Conservation (phyloP, 2,329 filamentous ascomycete species). For the Calycina marina region DNA sequence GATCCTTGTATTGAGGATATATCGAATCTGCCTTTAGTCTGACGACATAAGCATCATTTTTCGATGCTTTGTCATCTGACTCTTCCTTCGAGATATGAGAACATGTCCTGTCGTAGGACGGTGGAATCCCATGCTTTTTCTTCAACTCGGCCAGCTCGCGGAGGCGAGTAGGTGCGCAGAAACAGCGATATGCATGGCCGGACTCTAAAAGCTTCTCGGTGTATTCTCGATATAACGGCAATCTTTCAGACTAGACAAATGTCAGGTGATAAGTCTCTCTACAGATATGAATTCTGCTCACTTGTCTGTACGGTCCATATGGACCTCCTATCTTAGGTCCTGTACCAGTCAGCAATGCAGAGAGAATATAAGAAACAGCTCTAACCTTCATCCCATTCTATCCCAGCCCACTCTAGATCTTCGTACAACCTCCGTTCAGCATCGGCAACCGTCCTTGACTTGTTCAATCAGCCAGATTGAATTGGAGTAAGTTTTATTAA, state of each 20-base stretch:
- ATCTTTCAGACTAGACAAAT: conserved; percentile 57
- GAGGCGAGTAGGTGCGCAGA: conserved; percentile 64
- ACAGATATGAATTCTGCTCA: conserved; percentile 24
- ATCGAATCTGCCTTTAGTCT: conserved; percentile 53
- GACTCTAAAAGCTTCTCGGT: conserved; percentile 52
- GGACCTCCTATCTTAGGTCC: conserved; percentile 69
- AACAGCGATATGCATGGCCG: conserved; percentile 80
- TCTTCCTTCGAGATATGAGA: conserved; percentile 49
- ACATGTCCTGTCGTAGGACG: conserved; percentile 61
- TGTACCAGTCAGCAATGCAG: conserved; percentile 21
- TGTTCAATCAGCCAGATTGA: conserved; percentile 20
- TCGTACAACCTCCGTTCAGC: conserved; percentile 65
- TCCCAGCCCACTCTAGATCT: conserved; percentile 76
- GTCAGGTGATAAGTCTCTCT: conserved; percentile 5
- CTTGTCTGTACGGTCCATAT: conserved; percentile 75
- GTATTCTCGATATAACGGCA: conserved; percentile 56
- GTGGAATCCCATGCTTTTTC: conserved; percentile 40
- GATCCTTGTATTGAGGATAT: conserved; percentile 55
- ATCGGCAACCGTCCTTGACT: conserved; percentile 69
- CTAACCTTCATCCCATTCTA: conserved; percentile 83
- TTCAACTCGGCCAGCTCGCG: conserved; percentile 49
- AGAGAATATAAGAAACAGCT: background rate
- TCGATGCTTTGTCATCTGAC: conserved; percentile 52
- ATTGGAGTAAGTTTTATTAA: conserved; percentile 3
- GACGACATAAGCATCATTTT: conserved; percentile 60